These are phyloP conservation scores for Salinomyces thailandicus DNA, from an alignment of 2,329 filamentous ascomycete genomes.

Conservation along the genomic window DNA sequence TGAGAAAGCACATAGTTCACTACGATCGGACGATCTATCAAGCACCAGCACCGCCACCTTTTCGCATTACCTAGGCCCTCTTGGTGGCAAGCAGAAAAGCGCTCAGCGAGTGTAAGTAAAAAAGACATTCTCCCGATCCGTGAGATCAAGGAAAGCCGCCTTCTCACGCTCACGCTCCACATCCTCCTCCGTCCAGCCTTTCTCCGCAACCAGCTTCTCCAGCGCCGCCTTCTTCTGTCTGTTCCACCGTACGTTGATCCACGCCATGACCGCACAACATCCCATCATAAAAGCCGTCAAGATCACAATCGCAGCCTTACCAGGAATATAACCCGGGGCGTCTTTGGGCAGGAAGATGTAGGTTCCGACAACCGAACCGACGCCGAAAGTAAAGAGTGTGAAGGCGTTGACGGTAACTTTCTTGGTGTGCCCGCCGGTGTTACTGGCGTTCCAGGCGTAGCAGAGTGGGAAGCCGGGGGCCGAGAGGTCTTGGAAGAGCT, in stretches of 20 bases:
- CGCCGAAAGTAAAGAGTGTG: conserved; percentile 15
- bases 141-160: conserved; percentile 7
- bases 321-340: conserved; percentile 12
- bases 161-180: conserved; percentile 4
- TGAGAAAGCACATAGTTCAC: too few species aligned
- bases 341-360: conserved; percentile 13
- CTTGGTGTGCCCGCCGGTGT: conserved; percentile 21
- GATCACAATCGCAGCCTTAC: conserved; percentile 15
- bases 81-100: too few species aligned
- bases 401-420: conserved; percentile 9
- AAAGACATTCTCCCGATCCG: conserved; percentile 10
- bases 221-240: conserved; percentile 3
- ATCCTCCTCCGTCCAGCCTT: conserved; percentile 5
- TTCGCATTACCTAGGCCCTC: too few species aligned
- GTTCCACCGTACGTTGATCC: conserved; percentile 5
- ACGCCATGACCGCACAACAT: conserved; percentile 2
- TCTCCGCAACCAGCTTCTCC: conserved; percentile 3
- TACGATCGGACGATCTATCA: too few species aligned
- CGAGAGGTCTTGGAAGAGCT: conserved; percentile 16
- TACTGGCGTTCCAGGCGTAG: conserved; percentile 14
- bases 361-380: conserved; percentile 12
- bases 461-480: conserved; percentile 13
- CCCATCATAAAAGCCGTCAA: conserved; percentile 15
- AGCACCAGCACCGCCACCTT: too few species aligned
- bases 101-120: conserved; percentile 6